Conservation (phyloP, 192 early-diverging fungal genomes). For the Coemansia sp. region DNA sequence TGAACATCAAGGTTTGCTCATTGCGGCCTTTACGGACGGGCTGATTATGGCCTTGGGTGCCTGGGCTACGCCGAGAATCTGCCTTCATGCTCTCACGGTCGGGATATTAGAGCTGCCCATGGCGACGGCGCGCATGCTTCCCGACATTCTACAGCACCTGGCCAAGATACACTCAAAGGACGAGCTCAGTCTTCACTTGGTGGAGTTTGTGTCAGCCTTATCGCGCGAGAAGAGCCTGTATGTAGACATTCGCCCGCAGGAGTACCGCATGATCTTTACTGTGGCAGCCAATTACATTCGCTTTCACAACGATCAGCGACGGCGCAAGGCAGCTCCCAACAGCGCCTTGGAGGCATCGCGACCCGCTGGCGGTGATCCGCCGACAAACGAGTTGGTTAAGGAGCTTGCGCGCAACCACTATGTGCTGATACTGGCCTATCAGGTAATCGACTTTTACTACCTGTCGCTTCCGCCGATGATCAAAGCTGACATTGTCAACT, state of each 20-base stretch:
- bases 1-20: slow-evolving; percentile 71
- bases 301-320: slow-evolving; percentile 51
- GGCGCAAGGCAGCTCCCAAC: slow-evolving; percentile 28
- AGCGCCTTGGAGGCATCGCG: background rate
- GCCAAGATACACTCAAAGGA: slow-evolving; percentile 81
- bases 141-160: slow-evolving; percentile 71
- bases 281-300: slow-evolving; percentile 89
- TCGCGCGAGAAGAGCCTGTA: slow-evolving; percentile 78
- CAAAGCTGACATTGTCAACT: slow-evolving; percentile 77
- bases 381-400: slow-evolving; percentile 13
- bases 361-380: background rate
- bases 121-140: slow-evolving; percentile 73
- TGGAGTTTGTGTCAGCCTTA: slow-evolving; percentile 91
- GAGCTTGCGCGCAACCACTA: slow-evolving; percentile 71
- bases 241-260: slow-evolving; percentile 75
- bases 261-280: slow-evolving; percentile 87
- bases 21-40: slow-evolving; percentile 74
- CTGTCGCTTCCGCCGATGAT: slow-evolving; percentile 74
- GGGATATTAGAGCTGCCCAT: slow-evolving; percentile 81
- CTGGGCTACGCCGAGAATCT: slow-evolving; percentile 71
- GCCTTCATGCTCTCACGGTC: slow-evolving; percentile 79
- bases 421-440: slow-evolving; percentile 89
- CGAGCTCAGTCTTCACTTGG: slow-evolving; percentile 78
- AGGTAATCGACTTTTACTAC: slow-evolving; percentile 90
- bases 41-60: slow-evolving; percentile 61